These are phyloP conservation scores for Aspergillus versicolor DNA, from an alignment of 2,329 filamentous ascomycete genomes.

Conservation along the genomic window DNA sequence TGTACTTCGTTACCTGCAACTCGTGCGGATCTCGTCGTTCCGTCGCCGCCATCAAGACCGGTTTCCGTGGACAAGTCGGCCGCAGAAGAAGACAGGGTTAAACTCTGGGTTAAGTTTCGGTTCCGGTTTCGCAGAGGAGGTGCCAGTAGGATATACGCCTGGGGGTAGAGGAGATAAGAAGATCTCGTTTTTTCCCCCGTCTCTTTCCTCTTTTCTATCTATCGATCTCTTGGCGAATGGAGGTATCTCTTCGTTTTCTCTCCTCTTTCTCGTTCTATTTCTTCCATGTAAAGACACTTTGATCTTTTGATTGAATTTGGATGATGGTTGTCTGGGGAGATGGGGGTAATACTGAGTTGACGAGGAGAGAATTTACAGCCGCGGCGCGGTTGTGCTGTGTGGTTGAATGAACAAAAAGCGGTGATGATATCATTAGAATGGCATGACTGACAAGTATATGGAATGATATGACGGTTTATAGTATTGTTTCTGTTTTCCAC, in stretches of 20 bases:
- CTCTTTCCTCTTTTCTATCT: conserved; percentile 5
- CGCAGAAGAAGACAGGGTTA: conserved; percentile 95
- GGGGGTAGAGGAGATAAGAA: conserved; percentile 8
- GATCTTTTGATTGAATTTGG: conserved; percentile 16
- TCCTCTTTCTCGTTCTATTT: conserved; percentile 12
- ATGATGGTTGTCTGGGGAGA: conserved; percentile 11
- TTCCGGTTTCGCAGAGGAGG: not conserved
- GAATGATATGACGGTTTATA: conserved; percentile 26
- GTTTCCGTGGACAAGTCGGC: conserved; percentile 99
- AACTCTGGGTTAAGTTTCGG: conserved; percentile 20
- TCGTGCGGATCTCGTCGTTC: conserved; percentile 78
- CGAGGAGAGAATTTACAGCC: not conserved
- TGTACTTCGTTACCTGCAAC: conserved; percentile 99
- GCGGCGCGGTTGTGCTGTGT: conserved; percentile 4
- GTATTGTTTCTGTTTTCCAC: not conserved
- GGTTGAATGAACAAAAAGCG: conserved; percentile 2
- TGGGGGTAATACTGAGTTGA: conserved; percentile 7
- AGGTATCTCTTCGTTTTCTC: conserved; percentile 12
- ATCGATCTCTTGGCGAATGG: conserved; percentile 16
- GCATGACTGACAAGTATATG: conserved; percentile 30
- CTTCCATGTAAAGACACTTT: conserved; percentile 19
- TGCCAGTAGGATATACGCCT: not conserved
- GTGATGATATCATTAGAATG: conserved; percentile 23
- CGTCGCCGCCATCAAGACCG: conserved; percentile 98
- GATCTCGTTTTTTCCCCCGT: conserved; percentile 11